A percentile compares a stretch with the other conserved stretches of the same genome.
Evolutionary conservation across 805 yeast species (phyloP).

Genomic region (Priceomyces fermenticarens): DNA sequence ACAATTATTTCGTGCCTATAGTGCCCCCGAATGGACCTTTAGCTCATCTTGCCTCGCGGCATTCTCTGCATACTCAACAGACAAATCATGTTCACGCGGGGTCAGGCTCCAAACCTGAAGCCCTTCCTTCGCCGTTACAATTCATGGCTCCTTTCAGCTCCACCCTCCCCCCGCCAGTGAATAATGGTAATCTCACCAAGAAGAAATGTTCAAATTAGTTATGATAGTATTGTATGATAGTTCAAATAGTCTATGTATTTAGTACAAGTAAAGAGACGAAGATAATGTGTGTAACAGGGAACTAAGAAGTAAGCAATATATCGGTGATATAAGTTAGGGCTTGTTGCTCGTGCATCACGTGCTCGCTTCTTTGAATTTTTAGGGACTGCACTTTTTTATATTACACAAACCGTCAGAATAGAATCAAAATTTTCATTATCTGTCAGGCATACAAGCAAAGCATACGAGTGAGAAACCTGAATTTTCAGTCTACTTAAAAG

Average conservation of each 20-base stretch:
- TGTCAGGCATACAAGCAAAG: not conserved
- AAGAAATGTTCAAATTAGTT: too few relatives aligned
- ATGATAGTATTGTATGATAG: too few relatives aligned
- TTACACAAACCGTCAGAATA: not conserved
- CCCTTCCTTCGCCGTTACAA: conserved; percentile 20
- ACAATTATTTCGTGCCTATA: conserved; percentile 34
- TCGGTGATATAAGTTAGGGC: too few relatives aligned
- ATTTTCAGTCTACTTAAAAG: conserved; percentile 5
- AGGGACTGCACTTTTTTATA: too few relatives aligned
- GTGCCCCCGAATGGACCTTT: conserved; percentile 18
- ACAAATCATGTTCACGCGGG: conserved; percentile 10
- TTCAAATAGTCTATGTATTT: too few relatives aligned
- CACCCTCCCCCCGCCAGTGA: conserved; percentile 3
- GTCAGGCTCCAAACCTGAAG: conserved; percentile 1
- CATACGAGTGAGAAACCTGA: conserved; percentile 1
- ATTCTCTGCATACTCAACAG: not conserved
- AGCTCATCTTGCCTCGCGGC: not conserved
- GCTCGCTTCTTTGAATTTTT: too few relatives aligned
- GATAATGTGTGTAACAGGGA: too few relatives aligned
- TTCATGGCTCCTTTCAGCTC: conserved; percentile 34
- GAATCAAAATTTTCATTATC: conserved; percentile 3
- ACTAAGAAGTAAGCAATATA: too few relatives aligned
- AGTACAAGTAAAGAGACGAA: too few relatives aligned
- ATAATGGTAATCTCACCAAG: not conserved
- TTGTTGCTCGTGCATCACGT: too few relatives aligned